phyloP scores from a whole-genome alignment of 768 basidiomycete species.

The Lentinula sp. region DNA sequence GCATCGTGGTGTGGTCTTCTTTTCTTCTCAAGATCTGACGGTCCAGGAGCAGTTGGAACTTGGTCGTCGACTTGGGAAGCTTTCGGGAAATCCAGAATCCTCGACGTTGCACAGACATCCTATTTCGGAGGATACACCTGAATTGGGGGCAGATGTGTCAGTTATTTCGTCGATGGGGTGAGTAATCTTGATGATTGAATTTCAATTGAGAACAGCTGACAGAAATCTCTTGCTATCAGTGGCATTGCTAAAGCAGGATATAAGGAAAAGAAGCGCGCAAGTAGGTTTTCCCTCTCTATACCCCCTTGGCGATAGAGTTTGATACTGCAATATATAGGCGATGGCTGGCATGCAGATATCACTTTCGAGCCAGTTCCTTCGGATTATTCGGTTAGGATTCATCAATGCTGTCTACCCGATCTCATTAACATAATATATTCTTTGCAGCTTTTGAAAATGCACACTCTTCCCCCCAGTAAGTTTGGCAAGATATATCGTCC shows the following conservation, averaged over 20 bases:
- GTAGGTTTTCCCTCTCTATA: constrained; percentile 11
- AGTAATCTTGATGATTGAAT: constrained; percentile 4
- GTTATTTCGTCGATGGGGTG: constrained; percentile 43
- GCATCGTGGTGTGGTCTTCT: constrained; percentile 61
- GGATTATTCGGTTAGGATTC: constrained; percentile 41
- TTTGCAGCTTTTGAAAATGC: constrained; percentile 31
- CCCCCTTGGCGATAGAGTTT: neutral
- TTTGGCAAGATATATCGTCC: neutral
- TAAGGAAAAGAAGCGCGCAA: constrained; percentile 27
- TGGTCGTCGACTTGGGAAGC: constrained; percentile 38
- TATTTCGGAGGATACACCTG: constrained; percentile 39
- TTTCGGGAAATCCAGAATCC: constrained; percentile 40
- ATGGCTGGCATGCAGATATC: constrained; percentile 51
- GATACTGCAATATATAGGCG: neutral
- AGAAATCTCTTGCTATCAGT: constrained; percentile 13
- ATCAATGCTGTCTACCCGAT: neutral
- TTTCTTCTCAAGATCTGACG: constrained; percentile 47
- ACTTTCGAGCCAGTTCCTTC: constrained; percentile 56
- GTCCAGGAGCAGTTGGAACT: constrained; percentile 47
- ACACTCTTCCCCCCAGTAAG: constrained; percentile 30
- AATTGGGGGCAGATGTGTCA: constrained; percentile 47
- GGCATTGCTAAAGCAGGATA: constrained; percentile 32
- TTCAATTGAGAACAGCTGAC: neutral
- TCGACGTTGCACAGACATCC: constrained; percentile 54
- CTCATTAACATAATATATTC: neutral